Base-by-base conservation (phyloP, 1,284 basidiomycete genomes). In the Rugosomyces carneus region DNA sequence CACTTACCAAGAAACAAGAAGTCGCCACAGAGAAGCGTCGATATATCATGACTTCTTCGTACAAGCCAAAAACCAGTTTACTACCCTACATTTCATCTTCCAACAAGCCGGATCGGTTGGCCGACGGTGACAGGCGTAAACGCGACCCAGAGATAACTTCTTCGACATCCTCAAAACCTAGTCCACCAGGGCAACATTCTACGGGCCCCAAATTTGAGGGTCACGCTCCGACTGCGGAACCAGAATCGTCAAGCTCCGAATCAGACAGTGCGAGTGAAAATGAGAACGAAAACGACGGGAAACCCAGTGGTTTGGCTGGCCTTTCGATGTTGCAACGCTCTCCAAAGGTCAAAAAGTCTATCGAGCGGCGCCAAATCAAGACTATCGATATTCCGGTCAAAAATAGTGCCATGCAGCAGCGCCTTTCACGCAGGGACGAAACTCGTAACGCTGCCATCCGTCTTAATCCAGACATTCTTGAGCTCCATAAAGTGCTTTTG, bases 401-500 rank as follows among this genome's bases (percentile, higher is more conserved):
- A 18, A 64, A 49, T 38, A 75, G 70, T 37, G 62, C 72, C 15
- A 66, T 69, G 20, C 67, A 72, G 57, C 74, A 72, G 48, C 68
- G 82, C 50, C 53, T 78, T 32, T 67, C 72, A 34, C 71, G 75
- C 48, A 73, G 76, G 35, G 79, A 85, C 11, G 79, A 84, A 51
- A 78, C 78, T 18, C 80, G 80, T 31, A 65, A 78, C 40, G 79
- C 76, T 36, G 78, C 80, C 21, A 67, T 86, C 53, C 81, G 93
- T 9, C 74, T 93, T 54, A 84, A 82, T 55, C 93, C 93, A 0
- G 86, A 98, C 60, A 74, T 94, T 24, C 81, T 81, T 10, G 74
- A 73, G 10, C 78, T 99, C 16, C 89, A 95, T 62, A 80, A 80
- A 32, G 72, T 74, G n/a, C 73, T 99, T 31, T 67, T 99, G 1